Evolutionary conservation across 2,329 filamentous ascomycete genomes (phyloP).

Genomic region (Alternaria sp.): DNA sequence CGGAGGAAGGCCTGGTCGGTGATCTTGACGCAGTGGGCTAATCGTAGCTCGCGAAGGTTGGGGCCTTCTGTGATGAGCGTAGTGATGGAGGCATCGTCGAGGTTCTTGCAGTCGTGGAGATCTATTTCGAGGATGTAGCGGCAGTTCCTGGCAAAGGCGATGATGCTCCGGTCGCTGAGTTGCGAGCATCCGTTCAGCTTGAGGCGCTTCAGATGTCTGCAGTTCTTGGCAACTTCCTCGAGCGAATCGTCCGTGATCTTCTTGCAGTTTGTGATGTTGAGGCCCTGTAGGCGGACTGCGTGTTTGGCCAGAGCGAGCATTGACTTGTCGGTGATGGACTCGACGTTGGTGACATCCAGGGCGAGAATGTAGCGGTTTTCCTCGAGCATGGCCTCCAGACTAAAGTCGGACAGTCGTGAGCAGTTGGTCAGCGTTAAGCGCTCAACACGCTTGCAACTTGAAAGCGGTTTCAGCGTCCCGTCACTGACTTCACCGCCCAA

Average conservation of each 20-base stretch:
- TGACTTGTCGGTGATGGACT: slow-evolving; percentile 80
- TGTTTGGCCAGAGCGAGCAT: slow-evolving; percentile 79
- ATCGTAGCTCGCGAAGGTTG: slow-evolving; percentile 85
- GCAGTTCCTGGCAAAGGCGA: slow-evolving; percentile 86
- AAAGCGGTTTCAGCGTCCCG: slow-evolving; percentile 82
- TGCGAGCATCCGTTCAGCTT: slow-evolving; percentile 95
- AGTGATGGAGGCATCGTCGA: slow-evolving; percentile 85
- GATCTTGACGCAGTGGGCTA: slow-evolving; percentile 84
- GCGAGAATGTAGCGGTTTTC: slow-evolving; percentile 84
- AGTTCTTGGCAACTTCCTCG: slow-evolving; percentile 78
- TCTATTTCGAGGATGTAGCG: slow-evolving; percentile 96
- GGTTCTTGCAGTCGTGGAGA: slow-evolving; percentile 80
- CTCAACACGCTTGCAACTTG: slow-evolving; percentile 88
- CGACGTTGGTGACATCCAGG: slow-evolving; percentile 84
- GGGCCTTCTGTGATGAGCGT: slow-evolving; percentile 78
- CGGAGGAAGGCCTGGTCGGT: slow-evolving; percentile 87
- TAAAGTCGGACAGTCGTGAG: slow-evolving; percentile 80
- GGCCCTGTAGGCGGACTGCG: slow-evolving; percentile 83
- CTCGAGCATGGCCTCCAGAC: slow-evolving; percentile 78
- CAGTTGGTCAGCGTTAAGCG: slow-evolving; percentile 92
- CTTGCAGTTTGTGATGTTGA: slow-evolving; percentile 89
- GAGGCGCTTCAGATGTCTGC: slow-evolving; percentile 86
- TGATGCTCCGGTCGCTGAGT: slow-evolving; percentile 79
- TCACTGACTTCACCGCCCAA: slow-evolving; percentile 81
- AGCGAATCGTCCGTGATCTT: slow-evolving; percentile 87